Evolutionary conservation across 2,329 filamentous ascomycete species (phyloP).

Genomic region (Diaporthe capsici): DNA sequence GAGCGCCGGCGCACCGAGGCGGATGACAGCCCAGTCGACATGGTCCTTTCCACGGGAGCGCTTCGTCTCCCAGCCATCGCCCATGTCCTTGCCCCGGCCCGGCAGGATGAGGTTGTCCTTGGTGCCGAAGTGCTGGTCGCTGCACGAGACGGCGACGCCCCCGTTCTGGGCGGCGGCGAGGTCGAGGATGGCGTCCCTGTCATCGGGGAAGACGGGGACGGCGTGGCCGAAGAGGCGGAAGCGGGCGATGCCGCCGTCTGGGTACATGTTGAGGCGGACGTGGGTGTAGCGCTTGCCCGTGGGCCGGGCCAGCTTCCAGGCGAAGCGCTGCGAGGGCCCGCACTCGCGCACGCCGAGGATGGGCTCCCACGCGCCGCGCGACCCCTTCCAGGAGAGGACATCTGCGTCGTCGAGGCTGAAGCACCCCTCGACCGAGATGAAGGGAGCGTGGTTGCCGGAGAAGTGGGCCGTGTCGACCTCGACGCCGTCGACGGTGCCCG

Average conservation of each 20-base stretch:
- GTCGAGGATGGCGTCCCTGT: conserved; percentile 77
- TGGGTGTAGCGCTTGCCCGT: conserved; percentile 81
- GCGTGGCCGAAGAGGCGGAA: conserved; percentile 84
- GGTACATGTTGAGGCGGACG: conserved; percentile 86
- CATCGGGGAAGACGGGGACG: conserved; percentile 80
- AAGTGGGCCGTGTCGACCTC: conserved; percentile 89
- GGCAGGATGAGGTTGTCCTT: conserved; percentile 86
- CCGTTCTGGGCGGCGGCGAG: conserved; percentile 85
- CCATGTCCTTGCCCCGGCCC: conserved; percentile 86
- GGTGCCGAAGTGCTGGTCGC: conserved; percentile 87
- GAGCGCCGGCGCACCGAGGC: conserved; percentile 75
- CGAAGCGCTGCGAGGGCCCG: conserved; percentile 80
- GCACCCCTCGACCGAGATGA: conserved; percentile 82
- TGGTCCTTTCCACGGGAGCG: conserved; percentile 80
- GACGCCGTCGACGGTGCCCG: conserved; percentile 79
- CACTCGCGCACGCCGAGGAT: conserved; percentile 79
- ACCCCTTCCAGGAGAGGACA: conserved; percentile 73
- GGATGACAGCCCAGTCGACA: conserved; percentile 85
- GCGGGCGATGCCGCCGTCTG: conserved; percentile 85
- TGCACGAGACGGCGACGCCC: conserved; percentile 81
- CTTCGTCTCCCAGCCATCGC: conserved; percentile 89
- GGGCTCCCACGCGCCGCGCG: conserved; percentile 76
- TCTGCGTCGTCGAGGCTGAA: conserved; percentile 72
- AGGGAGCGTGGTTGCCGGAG: conserved; percentile 85
- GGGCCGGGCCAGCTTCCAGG: conserved; percentile 73